Evolutionary conservation across 805 yeast species (phyloP), one percentile per base, ranked within the genome.

Genomic region (Saccharomycopsis selenospora): DNA sequence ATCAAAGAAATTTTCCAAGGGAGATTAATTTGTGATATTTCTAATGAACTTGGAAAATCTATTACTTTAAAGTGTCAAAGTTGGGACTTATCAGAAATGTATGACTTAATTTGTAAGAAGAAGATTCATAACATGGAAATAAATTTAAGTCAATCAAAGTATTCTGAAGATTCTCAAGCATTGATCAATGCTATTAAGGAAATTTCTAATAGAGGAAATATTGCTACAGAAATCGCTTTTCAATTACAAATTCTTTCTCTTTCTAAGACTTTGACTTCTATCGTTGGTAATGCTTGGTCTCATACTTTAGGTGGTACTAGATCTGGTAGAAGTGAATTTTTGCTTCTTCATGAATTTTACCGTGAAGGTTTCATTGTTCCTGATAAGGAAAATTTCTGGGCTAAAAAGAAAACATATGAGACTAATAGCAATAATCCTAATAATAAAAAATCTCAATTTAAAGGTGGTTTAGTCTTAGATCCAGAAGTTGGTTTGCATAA

Each of bases 241-340:
- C 73, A 83, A 54, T 78, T 81, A 48, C 98, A 93, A 65, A 82
- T 93, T 50, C 67, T 93, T 47, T 87, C 97, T 1, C 71, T 93
- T 47, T 85, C 98, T 0, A 87, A 87, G 57, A 96, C 90, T 60
- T 71, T 93, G 59, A 93, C 99, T 1, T 85, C 83, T 56, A 71
- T 93, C 53, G 97, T 98, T 1, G 99, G 99, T 58, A 93, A 93
- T 63, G 91, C 96, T 0, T 93, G 99, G 99, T 77, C 95, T 1
- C 89, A 87, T 54, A 93, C 99, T 0, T 71, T 93, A 45, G 82
- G 88, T 45, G 99, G 99, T 66, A 88, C 97, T 0, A 76, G 99
- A 59, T 95, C 96, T 7, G 97, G 95, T 58, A 77, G 99, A 68
- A 91, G 91, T 66, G 98, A 93, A 64, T 93, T 70, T 62, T 86